Conservation (phyloP, 129 eudicot genomes). For the Glebionis coronaria region DNA sequence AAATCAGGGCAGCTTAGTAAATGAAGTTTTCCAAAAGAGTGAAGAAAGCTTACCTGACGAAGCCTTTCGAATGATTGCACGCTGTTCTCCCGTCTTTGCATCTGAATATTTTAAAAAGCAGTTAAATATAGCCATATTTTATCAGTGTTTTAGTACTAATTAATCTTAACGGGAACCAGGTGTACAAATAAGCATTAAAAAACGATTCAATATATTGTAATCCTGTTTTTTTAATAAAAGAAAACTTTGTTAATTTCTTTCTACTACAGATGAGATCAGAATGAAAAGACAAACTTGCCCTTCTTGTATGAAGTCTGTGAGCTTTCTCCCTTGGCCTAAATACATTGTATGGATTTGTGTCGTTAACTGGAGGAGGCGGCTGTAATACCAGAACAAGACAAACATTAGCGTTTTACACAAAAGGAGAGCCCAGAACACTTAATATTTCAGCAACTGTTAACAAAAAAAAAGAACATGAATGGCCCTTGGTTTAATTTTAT, state of each 20-base stretch:
- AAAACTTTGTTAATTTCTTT: too few species aligned
- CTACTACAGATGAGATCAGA: background rate
- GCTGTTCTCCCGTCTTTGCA: conserved; percentile 98
- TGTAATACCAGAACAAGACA: conserved; percentile 23
- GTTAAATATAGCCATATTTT: background rate
- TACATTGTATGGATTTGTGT: conserved; percentile 94
- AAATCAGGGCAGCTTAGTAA: background rate
- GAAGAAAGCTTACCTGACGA: conserved; percentile 60
- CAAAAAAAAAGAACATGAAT: too few species aligned
- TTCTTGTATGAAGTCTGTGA: conserved; percentile 88
- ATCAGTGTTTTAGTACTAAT: background rate
- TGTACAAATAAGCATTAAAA: too few species aligned
- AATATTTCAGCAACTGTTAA: background rate
- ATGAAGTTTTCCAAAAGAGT: background rate
- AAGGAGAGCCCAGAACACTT: background rate
- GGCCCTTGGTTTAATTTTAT: background rate
- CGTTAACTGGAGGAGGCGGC: conserved; percentile 98
- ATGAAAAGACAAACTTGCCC: conserved; percentile 47
- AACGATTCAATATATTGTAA: too few species aligned
- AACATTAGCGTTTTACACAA: background rate
- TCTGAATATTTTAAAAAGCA: conserved; percentile 36
- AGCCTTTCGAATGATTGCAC: conserved; percentile 98
- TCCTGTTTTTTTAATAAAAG: too few species aligned
- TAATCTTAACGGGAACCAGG: background rate
- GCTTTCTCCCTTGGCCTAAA: conserved; percentile 97